phyloP scores from a whole-genome alignment of 805 yeast species.

The Vanderwaltozyma polyspora region DNA sequence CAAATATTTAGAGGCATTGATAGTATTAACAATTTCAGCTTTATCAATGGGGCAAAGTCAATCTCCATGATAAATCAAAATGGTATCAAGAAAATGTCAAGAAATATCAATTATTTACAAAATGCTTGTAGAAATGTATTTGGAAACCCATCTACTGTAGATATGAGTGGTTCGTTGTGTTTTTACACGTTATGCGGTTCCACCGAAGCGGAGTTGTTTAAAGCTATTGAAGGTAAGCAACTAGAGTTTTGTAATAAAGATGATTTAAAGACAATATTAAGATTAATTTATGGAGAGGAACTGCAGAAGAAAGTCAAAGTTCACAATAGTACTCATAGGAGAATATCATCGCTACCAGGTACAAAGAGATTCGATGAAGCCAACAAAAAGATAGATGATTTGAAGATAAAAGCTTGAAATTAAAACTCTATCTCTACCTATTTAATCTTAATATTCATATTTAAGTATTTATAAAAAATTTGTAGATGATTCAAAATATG shows the following conservation, averaged over 20 bases:
- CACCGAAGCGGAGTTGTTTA: conserved; percentile 13
- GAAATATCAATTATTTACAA: conserved; percentile 24
- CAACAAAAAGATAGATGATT: conserved; percentile 8
- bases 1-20: conserved; percentile 21
- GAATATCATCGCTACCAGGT: conserved; percentile 15
- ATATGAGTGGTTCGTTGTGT: conserved; percentile 14
- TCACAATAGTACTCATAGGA: conserved; percentile 7
- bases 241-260: conserved; percentile 9
- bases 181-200: conserved; percentile 18
- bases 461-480: no score
- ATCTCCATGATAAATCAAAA: conserved; percentile 19
- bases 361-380: conserved; percentile 23
- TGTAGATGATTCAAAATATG: no score
- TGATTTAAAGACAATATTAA: conserved; percentile 20
- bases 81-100: conserved; percentile 23
- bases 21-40: conserved; percentile 11
- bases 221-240: conserved; percentile 11
- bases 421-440: no score
- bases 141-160: conserved; percentile 13
- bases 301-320: conserved; percentile 14
- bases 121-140: conserved; percentile 15
- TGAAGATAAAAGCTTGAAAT: not conserved
- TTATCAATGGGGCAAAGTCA: conserved; percentile 18
- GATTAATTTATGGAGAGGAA: conserved; percentile 25
- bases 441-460: no score